Evolutionary conservation across 1,284 basidiomycete genomes (phyloP).

Genomic region (Tausonia pullulans): DNA sequence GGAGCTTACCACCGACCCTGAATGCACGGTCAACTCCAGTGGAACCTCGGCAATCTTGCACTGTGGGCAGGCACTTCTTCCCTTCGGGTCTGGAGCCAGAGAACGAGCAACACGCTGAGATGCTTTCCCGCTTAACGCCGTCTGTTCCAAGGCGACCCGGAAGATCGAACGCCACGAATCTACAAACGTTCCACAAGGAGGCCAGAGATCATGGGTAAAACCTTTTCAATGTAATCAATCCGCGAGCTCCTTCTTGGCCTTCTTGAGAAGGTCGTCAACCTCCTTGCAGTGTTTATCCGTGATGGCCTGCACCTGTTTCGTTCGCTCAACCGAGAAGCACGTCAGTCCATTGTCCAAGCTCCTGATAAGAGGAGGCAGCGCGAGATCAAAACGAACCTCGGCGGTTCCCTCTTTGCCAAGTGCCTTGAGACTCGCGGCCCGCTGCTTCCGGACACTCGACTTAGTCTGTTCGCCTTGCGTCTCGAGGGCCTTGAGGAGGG

Average conservation of each 20-base stretch:
- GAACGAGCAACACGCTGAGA: no score
- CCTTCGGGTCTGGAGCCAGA: no score
- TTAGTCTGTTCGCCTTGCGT: constrained; percentile 4
- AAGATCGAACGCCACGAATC: no score
- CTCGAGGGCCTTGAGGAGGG: neutral
- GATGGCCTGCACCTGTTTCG: constrained; percentile 5
- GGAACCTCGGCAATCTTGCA: no score
- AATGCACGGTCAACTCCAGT: no score
- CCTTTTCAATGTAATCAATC: neutral
- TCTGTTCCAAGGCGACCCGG: no score
- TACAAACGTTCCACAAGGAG: no score
- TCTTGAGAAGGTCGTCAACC: constrained; percentile 6
- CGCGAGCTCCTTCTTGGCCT: constrained; percentile 14
- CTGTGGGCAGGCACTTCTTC: no score
- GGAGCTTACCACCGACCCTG: no score
- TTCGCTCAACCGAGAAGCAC: neutral
- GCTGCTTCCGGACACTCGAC: constrained; percentile 1
- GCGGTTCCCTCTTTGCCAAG: constrained; percentile 6
- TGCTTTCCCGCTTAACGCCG: no score
- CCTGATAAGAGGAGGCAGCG: neutral
- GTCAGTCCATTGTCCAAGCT: neutral
- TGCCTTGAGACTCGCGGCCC: constrained; percentile 8
- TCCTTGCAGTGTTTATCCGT: constrained; percentile 7
- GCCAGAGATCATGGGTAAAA: no score
- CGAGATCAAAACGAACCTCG: neutral